Evolutionary conservation across 495 filamentous ascomycete genomes (phyloP), one percentile per base, ranked within the genome.

Genomic region (Chaetomium fimeti): DNA sequence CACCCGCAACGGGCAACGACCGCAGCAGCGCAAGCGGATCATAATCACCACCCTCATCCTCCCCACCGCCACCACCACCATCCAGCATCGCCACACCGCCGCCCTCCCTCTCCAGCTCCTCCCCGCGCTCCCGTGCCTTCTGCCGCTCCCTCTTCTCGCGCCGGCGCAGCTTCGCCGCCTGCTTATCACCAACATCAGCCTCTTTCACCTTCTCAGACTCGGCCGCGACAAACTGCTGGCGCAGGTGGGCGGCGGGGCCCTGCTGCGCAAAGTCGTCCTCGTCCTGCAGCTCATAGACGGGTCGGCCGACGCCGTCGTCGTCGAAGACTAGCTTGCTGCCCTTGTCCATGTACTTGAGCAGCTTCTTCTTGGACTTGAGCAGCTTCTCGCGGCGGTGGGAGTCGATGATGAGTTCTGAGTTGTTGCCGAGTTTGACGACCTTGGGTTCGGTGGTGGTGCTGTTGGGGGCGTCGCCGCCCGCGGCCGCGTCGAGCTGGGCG

Each of bases 341-440:
- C 74, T 89, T 89, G 69, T 89, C 88, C 76, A 92, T 95, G 75
- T 89, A 87, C 73, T 96, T 94, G 64, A 88, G 82, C 27, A 97
- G 81, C 76, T 93, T 91, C 82, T 97, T 96, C 81, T 97, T 97
- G 28, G 91, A 95, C 61, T 88, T 90, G 68, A 97, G 85, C 29
- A 96, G 84, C 76, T 96, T 97, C 78, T 95, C 93, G 69, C 89
- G 87, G 22, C 94, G 91, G 73, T 96, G 92, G 13, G 91, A 96
- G 77, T 97, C 92, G 69, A 98, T 87, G 59, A 94, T 75, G 20
- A 97, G 78, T 18, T 90, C 84, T 47, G 82, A 80, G 52, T 78
- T 78, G 52, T 78, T 78, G 67, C 85, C 85, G 48, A 84, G 75
- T 16, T 71, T 69, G 64, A 86, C 76, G 28, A 81, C 73, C 72